These are phyloP conservation scores for Obba rivulosa DNA, from an alignment of 768 basidiomycete species.

Conservation along the genomic window DNA sequence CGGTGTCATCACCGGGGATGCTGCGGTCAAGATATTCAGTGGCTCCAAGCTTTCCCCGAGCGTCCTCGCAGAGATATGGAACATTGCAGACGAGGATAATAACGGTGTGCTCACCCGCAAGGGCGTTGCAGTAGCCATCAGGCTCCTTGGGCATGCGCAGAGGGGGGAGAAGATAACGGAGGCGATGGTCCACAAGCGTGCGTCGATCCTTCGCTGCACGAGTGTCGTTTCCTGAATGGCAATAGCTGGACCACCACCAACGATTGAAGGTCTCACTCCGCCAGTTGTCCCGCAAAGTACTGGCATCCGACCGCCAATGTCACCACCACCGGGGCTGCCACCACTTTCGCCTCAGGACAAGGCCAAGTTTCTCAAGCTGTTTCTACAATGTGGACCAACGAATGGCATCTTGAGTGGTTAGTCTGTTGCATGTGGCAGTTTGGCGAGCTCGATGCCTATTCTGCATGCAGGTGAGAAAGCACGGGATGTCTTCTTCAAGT, in stretches of 20 bases:
- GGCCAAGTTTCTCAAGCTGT: conserved; percentile 77
- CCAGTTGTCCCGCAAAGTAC: conserved; percentile 54
- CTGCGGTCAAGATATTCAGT: conserved; percentile 81
- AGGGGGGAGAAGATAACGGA: conserved; percentile 66
- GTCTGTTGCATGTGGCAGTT: conserved; percentile 15
- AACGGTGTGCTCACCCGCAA: conserved; percentile 88
- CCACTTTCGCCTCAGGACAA: conserved; percentile 75
- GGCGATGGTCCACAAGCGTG: conserved; percentile 67
- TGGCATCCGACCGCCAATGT: conserved; percentile 43
- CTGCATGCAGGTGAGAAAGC: conserved; percentile 70
- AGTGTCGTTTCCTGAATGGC: conserved; percentile 12
- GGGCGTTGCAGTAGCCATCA: conserved; percentile 81
- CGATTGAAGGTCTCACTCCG: conserved; percentile 61
- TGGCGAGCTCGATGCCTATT: background rate
- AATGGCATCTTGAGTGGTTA: conserved; percentile 77
- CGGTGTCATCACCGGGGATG: conserved; percentile 84
- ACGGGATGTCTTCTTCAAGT: conserved; percentile 86
- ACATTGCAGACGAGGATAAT: conserved; percentile 87
- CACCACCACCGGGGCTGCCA: conserved; percentile 55
- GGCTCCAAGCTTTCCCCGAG: conserved; percentile 76
- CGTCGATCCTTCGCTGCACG: conserved; percentile 24
- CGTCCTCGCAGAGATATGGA: conserved; percentile 91
- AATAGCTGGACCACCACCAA: conserved; percentile 79
- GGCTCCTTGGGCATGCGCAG: conserved; percentile 92
- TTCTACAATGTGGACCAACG: conserved; percentile 61